These are phyloP conservation scores for Jatropha podagrica DNA, from an alignment of 441 rosid genomes.

Conservation along the genomic window DNA sequence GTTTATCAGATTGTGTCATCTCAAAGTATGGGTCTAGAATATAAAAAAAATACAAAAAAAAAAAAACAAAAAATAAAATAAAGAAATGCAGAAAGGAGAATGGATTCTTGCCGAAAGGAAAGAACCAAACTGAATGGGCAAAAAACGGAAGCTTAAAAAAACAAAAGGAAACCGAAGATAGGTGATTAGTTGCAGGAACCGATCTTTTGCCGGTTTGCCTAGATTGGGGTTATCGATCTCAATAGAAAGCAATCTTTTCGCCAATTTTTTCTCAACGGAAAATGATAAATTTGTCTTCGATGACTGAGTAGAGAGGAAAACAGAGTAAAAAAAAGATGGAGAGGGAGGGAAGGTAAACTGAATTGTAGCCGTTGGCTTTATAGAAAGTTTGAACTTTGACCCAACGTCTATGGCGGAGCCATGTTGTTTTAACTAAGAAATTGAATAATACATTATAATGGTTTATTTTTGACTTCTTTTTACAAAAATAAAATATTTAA, in stretches of 20 bases:
- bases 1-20: constrained; percentile 21
- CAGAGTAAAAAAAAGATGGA: not conserved
- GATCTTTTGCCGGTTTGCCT: constrained; percentile 21
- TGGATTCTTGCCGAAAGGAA: constrained; percentile 49
- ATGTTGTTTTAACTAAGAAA: constrained; percentile 17
- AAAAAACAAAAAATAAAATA: not conserved
- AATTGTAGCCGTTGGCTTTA: constrained; percentile 49
- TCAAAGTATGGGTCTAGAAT: not conserved
- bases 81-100: not conserved
- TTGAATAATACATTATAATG: not conserved
- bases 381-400: constrained; percentile 37
- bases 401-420: constrained; percentile 21
- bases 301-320: not conserved
- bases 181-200: constrained; percentile 20
- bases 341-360: constrained; percentile 8
- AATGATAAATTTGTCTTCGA: constrained; percentile 23
- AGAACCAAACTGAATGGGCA: constrained; percentile 40
- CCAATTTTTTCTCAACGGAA: constrained; percentile 37
- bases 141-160: constrained; percentile 28
- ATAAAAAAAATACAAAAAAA: not conserved
- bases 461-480: too few relatives aligned
- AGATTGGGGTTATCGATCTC: constrained; percentile 25
- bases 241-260: constrained; percentile 29
- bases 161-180: not conserved
- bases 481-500: too few relatives aligned